Percentiles rank a stretch among this genome's conserved stretches.
Evolutionary conservation across 2,329 filamentous ascomycete genomes (phyloP).

Genomic region (Phoma herbarum): DNA sequence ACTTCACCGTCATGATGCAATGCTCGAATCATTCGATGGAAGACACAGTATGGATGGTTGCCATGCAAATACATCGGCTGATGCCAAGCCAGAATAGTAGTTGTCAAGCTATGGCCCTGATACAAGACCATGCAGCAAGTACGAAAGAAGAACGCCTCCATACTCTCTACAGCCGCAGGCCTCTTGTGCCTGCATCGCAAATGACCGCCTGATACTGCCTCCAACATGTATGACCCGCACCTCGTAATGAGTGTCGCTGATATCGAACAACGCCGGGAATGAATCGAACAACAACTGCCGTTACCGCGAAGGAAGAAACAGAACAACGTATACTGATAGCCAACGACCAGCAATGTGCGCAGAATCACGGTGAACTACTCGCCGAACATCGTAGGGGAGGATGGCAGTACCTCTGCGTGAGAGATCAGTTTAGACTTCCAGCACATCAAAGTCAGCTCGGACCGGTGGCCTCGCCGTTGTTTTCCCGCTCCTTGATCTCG

Average conservation of each 20-base stretch:
- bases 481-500: constrained; percentile 52
- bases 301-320: constrained; percentile 9
- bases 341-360: constrained; percentile 10
- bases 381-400: constrained; percentile 1
- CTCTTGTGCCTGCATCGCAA: constrained; percentile 25
- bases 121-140: neutral
- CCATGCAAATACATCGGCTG: neutral
- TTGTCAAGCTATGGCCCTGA: neutral
- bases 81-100: neutral
- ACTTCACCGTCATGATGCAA: neutral
- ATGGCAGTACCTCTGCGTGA: neutral
- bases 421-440: neutral
- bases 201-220: constrained; percentile 26
- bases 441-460: constrained; percentile 33
- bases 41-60: neutral
- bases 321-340: constrained; percentile 9
- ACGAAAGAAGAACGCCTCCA: constrained; percentile 18
- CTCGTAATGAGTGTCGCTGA: constrained; percentile 35
- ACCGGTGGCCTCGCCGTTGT: constrained; percentile 50
- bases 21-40: neutral
- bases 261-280: constrained; percentile 32
- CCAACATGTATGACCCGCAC: constrained; percentile 21
- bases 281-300: constrained; percentile 17
- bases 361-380: neutral
- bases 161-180: constrained; percentile 22